A percentile compares a stretch with the other conserved stretches of the same genome.
Conservation (phyloP, 257 asterid species). For the Solanum paucissectum region DNA sequence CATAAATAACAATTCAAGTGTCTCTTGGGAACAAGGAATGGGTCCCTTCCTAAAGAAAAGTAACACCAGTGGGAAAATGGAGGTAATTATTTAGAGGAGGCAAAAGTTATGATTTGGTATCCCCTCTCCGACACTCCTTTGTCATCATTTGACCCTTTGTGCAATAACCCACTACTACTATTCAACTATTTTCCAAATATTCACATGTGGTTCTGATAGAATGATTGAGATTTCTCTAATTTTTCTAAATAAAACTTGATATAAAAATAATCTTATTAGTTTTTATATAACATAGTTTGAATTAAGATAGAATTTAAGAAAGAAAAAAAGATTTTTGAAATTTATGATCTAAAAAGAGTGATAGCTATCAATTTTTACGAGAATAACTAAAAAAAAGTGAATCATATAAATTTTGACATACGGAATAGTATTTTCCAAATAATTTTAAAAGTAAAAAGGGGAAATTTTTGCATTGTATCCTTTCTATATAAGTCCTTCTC, state of each 20-base stretch:
- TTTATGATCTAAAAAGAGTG: background rate
- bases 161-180: background rate
- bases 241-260: too few relatives aligned
- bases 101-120: constrained; percentile 38
- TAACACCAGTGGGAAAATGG: background rate
- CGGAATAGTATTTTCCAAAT: background rate
- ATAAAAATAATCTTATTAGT: too few relatives aligned
- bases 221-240: background rate
- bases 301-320: rapidly evolving
- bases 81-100: constrained; percentile 31
- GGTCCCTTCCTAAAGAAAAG: background rate
- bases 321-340: too few relatives aligned
- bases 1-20: background rate
- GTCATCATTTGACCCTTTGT: constrained; percentile 20
- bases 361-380: too few relatives aligned
- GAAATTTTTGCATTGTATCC: background rate
- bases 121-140: constrained; percentile 21
- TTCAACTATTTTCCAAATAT: background rate
- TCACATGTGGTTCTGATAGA: background rate
- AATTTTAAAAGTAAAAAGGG: background rate
- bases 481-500: constrained; percentile 33
- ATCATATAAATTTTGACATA: background rate
- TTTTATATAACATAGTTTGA: too few relatives aligned
- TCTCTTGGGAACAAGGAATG: background rate
- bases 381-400: rapidly evolving